Percentiles rank a stretch among this genome's conserved stretches.
Conservation (phyloP, 139 green algal genomes). For the Auxenochlorella protothecoides region DNA sequence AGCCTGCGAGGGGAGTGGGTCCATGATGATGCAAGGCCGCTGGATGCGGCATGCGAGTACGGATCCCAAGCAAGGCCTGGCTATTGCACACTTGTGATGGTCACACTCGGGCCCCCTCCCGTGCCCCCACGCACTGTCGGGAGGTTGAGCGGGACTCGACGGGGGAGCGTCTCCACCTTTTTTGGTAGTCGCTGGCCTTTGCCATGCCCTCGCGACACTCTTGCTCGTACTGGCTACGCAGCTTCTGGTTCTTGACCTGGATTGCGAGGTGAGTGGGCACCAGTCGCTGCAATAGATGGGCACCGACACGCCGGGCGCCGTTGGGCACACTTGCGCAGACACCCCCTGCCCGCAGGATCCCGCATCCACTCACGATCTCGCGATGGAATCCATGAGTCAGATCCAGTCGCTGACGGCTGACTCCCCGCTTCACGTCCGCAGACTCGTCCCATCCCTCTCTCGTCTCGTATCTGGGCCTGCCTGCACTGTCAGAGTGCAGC, state of each 20-base stretch:
- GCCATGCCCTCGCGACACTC: constrained; percentile 8
- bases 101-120: too few relatives aligned
- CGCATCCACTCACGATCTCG: constrained; percentile 12
- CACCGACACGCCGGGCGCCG: not conserved
- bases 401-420: constrained; percentile 4
- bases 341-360: not conserved
- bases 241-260: constrained; percentile 16
- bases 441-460: constrained; percentile 12
- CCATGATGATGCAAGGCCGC: not conserved
- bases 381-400: constrained; percentile 13
- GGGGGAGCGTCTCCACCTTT: too few relatives aligned
- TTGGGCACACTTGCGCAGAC: too few relatives aligned
- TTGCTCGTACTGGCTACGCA: constrained; percentile 6
- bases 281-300: not conserved
- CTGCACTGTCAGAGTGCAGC: not conserved
- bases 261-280: not conserved
- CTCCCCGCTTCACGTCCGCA: constrained; percentile 1
- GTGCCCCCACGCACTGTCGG: too few relatives aligned
- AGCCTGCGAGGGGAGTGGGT: not conserved
- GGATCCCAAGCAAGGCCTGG: not conserved
- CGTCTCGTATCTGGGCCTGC: not conserved
- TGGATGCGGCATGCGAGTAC: not conserved
- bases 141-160: too few relatives aligned
- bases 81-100: too few relatives aligned
- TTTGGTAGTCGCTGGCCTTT: not conserved